These are phyloP conservation scores for Annulohypoxylon stygium DNA, from an alignment of 495 filamentous ascomycete genomes.

Conservation along the genomic window DNA sequence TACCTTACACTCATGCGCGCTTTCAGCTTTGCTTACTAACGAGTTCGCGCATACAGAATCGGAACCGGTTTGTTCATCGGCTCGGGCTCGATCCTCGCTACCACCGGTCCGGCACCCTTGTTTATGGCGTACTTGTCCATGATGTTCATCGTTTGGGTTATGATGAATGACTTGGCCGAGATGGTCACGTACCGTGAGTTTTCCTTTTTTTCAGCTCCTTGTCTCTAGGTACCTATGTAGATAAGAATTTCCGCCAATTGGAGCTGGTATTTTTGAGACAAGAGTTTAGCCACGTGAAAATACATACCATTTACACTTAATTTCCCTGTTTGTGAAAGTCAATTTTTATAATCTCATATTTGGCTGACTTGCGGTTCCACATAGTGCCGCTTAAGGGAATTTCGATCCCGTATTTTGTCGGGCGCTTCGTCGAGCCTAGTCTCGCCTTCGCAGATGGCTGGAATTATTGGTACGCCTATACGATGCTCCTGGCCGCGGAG, in stretches of 20 bases:
- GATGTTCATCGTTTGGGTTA: slow-evolving; percentile 55
- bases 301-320: background rate
- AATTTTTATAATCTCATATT: background rate
- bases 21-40: slow-evolving; percentile 5
- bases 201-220: background rate
- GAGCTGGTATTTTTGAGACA: background rate
- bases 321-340: background rate
- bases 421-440: slow-evolving; percentile 79
- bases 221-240: too few species aligned
- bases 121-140: slow-evolving; percentile 66
- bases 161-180: slow-evolving; percentile 64
- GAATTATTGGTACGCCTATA: slow-evolving; percentile 72
- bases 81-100: slow-evolving; percentile 62
- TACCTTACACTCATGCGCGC: background rate
- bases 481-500: slow-evolving; percentile 65
- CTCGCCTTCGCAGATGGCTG: slow-evolving; percentile 86
- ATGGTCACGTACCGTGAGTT: slow-evolving; percentile 59
- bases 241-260: background rate
- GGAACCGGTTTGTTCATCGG: slow-evolving; percentile 73
- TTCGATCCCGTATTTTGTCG: slow-evolving; percentile 73
- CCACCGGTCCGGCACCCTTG: slow-evolving; percentile 63
- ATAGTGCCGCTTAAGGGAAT: slow-evolving; percentile 68
- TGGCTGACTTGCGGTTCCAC: background rate
- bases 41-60: slow-evolving; percentile 57
- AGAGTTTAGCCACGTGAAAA: background rate